Evolutionary conservation across 768 basidiomycete genomes (phyloP), one percentile per base, ranked within the genome.

Genomic region (Xerocomellus intermedius): DNA sequence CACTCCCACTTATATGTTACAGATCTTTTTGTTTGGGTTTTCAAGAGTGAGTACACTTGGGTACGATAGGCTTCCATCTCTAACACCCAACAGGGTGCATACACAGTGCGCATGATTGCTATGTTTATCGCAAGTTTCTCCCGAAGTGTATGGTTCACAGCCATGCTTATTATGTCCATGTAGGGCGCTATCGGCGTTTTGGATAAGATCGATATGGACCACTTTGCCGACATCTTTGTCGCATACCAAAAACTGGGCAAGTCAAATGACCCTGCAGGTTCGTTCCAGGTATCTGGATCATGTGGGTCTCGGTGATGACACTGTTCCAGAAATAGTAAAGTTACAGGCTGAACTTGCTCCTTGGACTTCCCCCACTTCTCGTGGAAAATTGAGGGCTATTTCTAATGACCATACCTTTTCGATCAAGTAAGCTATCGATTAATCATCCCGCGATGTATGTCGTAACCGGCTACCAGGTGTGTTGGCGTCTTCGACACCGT

Each of bases 1-100:
- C 32, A 41, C 5, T 39, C 9, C 28, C 35, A 37, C 54, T 62
- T 26, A 64, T 55, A n/a, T 54, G 28, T 35, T 12, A 8, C 52
- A 89, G 87, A 83, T 90, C 14, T 89, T 85, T 67, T 75, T 89
- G 28, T 90, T 90, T 68, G 88, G 88, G 8, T 89, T 89, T 68
- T 89, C 87, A 16, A 76, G 87, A 65, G 86, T 86, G 64, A 56
- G 79, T 35, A 22, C 13, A 22, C 46, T 42, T 44, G 26, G 12
- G 24, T 10, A 21, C 24, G 14, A 35, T 33, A 17, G 10, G 21
- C 32, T 28, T 17, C 17, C 19, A 26, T 22, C 33, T 43, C 56
- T 68, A 33, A 64, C 43, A 7, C 24, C 19, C 12, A 42, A 35
- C 52, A 87, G 86, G 88, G 87, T 6, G 88, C 86, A 57, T 90